These are phyloP conservation scores for Yamadazyma trypodendri DNA, from an alignment of 1,139 yeast genomes.

Conservation along the genomic window DNA sequence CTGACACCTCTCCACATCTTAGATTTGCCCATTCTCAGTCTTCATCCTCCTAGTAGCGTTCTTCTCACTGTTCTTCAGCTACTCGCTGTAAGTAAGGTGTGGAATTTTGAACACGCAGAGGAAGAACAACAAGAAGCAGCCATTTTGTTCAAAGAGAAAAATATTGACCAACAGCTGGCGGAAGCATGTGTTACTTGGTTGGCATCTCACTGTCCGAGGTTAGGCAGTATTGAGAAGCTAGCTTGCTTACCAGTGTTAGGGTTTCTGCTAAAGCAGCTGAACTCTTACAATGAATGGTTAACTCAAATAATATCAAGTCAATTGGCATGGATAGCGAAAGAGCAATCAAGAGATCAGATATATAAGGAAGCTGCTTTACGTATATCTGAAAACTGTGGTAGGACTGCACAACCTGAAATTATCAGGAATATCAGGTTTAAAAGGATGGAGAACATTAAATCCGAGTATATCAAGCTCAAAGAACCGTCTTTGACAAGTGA, in stretches of 20 bases:
- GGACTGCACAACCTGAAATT: slow-evolving; percentile 79
- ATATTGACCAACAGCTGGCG: slow-evolving; percentile 21
- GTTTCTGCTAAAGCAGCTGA: slow-evolving; percentile 21
- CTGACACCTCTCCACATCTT: slow-evolving; percentile 50
- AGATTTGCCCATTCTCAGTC: slow-evolving; percentile 60
- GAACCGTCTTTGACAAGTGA: slow-evolving; percentile 91
- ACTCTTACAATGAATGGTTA: slow-evolving; percentile 54
- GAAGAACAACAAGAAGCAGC: slow-evolving; percentile 8
- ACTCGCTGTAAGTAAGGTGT: slow-evolving; percentile 50
- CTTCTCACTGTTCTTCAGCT: slow-evolving; percentile 47
- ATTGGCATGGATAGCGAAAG: slow-evolving; percentile 47
- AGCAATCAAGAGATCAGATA: slow-evolving; percentile 37
- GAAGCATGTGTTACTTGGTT: slow-evolving; percentile 43
- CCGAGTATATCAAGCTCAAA: slow-evolving; percentile 43
- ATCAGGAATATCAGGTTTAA: slow-evolving; percentile 46
- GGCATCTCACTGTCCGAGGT: slow-evolving; percentile 29
- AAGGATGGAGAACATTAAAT: slow-evolving; percentile 21
- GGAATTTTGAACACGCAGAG: slow-evolving; percentile 48
- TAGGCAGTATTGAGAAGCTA: slow-evolving; percentile 23
- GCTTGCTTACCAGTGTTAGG: slow-evolving; percentile 28
- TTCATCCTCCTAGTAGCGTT: slow-evolving; percentile 49
- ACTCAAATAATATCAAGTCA: slow-evolving; percentile 62
- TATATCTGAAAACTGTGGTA: slow-evolving; percentile 80
- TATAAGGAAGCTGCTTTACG: slow-evolving; percentile 59
- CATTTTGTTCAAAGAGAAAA: slow-evolving; percentile 15